These are phyloP conservation scores for Avena eriantha DNA, from an alignment of 176 grass and related monocot species.

Conservation along the genomic window DNA sequence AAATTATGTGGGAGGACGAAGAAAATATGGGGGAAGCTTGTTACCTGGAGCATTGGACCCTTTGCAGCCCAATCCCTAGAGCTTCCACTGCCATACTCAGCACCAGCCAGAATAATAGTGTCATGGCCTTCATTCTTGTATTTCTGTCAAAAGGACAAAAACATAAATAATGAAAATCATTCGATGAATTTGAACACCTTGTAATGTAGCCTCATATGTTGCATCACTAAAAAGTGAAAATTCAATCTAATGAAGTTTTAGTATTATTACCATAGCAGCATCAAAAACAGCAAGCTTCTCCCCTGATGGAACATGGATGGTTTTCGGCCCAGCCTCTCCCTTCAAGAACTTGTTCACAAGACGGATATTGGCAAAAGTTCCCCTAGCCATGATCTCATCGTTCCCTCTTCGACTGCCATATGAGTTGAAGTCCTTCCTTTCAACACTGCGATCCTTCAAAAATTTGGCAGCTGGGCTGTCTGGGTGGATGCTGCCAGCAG, in stretches of 20 bases:
- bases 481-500: conserved; percentile 88
- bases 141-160: conserved; percentile 60
- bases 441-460: conserved; percentile 77
- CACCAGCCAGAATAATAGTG: conserved; percentile 86
- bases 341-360: conserved; percentile 96
- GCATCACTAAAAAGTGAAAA: conserved; percentile 18
- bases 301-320: conserved; percentile 84
- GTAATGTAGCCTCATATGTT: background rate
- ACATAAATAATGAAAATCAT: background rate
- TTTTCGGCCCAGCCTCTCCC: conserved; percentile 88
- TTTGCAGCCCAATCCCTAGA: conserved; percentile 98
- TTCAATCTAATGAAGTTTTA: background rate
- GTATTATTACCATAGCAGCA: conserved; percentile 72
- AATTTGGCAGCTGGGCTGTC: conserved; percentile 85
- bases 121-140: conserved; percentile 85
- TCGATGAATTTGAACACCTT: background rate
- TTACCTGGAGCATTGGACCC: conserved; percentile 93
- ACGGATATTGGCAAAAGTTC: conserved; percentile 97
- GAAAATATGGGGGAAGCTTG: conserved; percentile 4
- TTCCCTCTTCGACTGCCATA: conserved; percentile 96
- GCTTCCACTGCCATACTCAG: conserved; percentile 96
- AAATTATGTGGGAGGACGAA: background rate
- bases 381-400: conserved; percentile 98
- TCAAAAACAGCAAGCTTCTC: conserved; percentile 91
- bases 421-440: conserved; percentile 91